Base-by-base conservation (phyloP, 1,139 yeast species). In the Hemisphaericaspora xylanilytica region DNA sequence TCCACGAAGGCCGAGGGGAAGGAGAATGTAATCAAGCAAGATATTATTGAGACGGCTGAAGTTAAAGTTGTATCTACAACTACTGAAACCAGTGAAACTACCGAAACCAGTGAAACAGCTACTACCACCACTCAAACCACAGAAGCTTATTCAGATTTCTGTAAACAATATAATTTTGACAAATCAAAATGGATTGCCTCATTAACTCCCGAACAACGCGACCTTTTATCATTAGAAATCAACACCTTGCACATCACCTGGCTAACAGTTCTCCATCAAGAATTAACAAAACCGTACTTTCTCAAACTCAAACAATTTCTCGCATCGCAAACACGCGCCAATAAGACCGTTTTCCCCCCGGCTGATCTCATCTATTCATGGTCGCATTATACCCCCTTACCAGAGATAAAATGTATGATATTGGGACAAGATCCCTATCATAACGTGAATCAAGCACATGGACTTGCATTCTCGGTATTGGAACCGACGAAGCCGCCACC, bases 371-470 rank as follows among this genome's bases (percentile, higher is more conserved):
- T 92, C n/a, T 92, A 92, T 58, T 85, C 97, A 0, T 92, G 98
- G 97, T 83, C 95, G 2, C 77, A 89, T 33, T 70, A 82, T 25
- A 88, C 97, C 0, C 96, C 97, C 0, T 67, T 92, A 26, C 70
- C 79, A 5, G 60, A 75, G 2, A 85, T 90, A 22, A 82, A 80
- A 53, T 94, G 94, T 25, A 75, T 92, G 3, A 73, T 94, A 13
- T 67, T 94, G 33, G 99, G 99, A 1, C 99, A 92, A 59, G 99
- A 92, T 58, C 99, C 99, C 0, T 92, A 92, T 57, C 98, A 94
- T 59, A 89, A 89, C 56, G 63, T 62, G 50, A 85, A 86, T 54
- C 98, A 92, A 59, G 99, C 99, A 0, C 98, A 92, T 55, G 99
- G 99, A 0, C 67, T 92, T 21, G 97, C 98, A 4, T 92, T 92